Conservation (phyloP, 495 filamentous ascomycete species). For the Thermochaetoides thermophila region DNA sequence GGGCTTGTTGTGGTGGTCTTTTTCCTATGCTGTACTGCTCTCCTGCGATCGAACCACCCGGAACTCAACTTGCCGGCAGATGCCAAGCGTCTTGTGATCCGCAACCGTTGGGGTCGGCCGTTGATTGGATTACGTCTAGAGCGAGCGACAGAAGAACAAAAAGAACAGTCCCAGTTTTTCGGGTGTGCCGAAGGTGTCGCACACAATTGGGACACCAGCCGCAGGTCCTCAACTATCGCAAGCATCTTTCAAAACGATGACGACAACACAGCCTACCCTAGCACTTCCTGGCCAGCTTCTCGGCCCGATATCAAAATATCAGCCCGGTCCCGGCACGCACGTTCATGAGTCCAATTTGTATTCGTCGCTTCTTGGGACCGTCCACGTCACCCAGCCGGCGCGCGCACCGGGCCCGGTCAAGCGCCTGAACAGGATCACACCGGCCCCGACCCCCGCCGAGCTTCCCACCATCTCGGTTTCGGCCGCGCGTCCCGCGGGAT, state of each 20-base stretch:
- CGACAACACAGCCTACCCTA: constrained; percentile 11
- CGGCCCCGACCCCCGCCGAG: constrained; percentile 17
- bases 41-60: constrained; percentile 7
- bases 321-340: constrained; percentile 69
- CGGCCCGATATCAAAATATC: constrained; percentile 46
- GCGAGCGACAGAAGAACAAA: too few relatives aligned
- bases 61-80: constrained; percentile 3
- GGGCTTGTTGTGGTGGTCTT: not conserved
- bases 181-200: too few relatives aligned
- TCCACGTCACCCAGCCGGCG: constrained; percentile 32
- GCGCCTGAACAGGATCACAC: constrained; percentile 37
- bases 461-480: constrained; percentile 28
- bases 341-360: constrained; percentile 54
- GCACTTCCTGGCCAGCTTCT: constrained; percentile 66
- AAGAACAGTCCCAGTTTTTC: too few relatives aligned
- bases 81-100: too few relatives aligned
- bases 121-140: not conserved
- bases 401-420: constrained; percentile 42
- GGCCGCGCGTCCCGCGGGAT: constrained; percentile 5
- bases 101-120: too few relatives aligned
- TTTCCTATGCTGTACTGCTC: not conserved
- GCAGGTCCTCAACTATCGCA: too few relatives aligned
- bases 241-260: too few relatives aligned
- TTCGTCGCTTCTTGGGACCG: constrained; percentile 53
- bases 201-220: too few relatives aligned